Evolutionary conservation across 306 rosid species (phyloP), one percentile per base, ranked within the genome.

Genomic region (Aeschynomene evenia): DNA sequence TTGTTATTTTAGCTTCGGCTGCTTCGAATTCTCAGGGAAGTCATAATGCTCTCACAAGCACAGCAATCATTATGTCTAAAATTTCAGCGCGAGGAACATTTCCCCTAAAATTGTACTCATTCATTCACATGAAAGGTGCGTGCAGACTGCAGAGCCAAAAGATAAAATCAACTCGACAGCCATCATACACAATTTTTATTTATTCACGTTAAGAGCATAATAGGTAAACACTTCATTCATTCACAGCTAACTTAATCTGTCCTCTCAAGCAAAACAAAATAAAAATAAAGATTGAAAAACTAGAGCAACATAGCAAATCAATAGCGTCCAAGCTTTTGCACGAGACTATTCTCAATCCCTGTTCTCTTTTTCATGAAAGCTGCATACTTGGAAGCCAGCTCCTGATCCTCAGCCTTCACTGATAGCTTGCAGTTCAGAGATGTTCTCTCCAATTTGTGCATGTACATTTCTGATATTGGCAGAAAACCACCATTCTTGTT

Each of bases 261-360:
- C 66, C 21, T 39, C 45, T 18, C 20, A 26, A 42, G 43, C 36
- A 21, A 33, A 62, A 11, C n/a, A n/a, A n/a, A 46, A 19, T 42
- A 28, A 28, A 28, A 28, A 28, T 28, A 28, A 28, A 28, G 5
- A 28, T 2, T 2, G 2, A 8, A 8, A 66, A 4, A 53, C n/a
- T 37, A 31, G 22, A 16, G 8, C 28, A 69, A 64, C 24, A n/a
- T 13, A 42, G 15, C 19, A 43, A 57, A 10, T 82, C 70, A 93
- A 67, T 36, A 52, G 53, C 96, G 91, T 22, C 96, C 99, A 2
- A 87, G 59, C 73, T 85, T 84, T 68, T 84, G 68, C n/a, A 88
- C 91, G 4, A 94, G 89, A 56, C 74, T 81, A 73, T 87, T 85
- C 81, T 94, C 99, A 52, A 94, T 88, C 67, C 91, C 95, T 16